phyloP scores from a whole-genome alignment of 768 basidiomycete genomes.

The Rhodocollybia butyracea region DNA sequence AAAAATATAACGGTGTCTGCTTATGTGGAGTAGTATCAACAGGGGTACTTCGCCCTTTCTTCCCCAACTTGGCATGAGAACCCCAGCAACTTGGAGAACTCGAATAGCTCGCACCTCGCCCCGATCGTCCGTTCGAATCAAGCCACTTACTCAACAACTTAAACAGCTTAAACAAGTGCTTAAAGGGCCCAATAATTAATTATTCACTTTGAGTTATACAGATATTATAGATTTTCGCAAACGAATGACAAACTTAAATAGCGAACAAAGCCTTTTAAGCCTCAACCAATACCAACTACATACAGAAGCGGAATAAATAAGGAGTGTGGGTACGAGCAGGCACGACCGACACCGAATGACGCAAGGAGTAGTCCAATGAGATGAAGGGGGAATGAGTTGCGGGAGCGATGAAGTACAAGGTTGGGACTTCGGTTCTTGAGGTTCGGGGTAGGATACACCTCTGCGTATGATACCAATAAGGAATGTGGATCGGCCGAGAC shows the following conservation, averaged over 20 bases:
- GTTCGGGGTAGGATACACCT: background rate
- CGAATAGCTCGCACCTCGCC: too few species aligned
- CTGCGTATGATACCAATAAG: background rate
- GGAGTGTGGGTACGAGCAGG: background rate
- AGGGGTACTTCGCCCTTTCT: too few species aligned
- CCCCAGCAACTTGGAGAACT: too few species aligned
- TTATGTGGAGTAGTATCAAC: too few species aligned
- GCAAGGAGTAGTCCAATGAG: background rate
- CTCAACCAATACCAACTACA: background rate
- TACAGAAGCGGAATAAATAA: background rate
- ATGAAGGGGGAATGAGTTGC: background rate
- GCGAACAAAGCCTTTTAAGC: background rate
- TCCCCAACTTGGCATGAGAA: too few species aligned
- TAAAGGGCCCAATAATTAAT: too few species aligned
- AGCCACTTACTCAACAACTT: too few species aligned
- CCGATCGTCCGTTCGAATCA: too few species aligned
- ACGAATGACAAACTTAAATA: background rate
- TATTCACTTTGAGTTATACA: too few species aligned
- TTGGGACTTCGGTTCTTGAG: background rate
- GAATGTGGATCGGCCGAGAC: constrained; percentile 1
- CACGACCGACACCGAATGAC: background rate
- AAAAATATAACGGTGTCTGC: too few species aligned
- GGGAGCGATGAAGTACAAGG: background rate
- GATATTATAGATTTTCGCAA: background rate
- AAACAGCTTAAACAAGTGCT: too few species aligned